Percentiles rank a stretch among this genome's conserved stretches.
Conservation (phyloP, 441 rosid genomes). For the California macrophylla region DNA sequence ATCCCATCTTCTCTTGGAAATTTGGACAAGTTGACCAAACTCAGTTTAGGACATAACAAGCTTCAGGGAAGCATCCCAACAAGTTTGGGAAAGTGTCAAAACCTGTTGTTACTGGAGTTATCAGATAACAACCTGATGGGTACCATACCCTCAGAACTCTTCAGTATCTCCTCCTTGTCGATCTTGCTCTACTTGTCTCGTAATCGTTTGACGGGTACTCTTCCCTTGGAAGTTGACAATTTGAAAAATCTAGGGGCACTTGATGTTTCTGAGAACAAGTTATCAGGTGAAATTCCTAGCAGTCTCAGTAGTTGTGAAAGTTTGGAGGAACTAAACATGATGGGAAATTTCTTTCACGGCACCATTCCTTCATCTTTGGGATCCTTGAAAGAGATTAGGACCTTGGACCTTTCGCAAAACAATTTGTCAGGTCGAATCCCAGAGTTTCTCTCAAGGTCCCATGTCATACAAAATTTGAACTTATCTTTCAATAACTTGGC, state of each 20-base stretch:
- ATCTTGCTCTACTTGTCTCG: not conserved
- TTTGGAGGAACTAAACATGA: constrained; percentile 14
- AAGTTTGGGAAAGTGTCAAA: constrained; percentile 10
- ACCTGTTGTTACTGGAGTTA: constrained; percentile 1
- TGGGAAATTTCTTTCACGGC: constrained; percentile 23
- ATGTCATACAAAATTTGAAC: constrained; percentile 7
- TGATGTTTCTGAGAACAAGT: constrained; percentile 14
- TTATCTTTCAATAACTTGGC: constrained; percentile 23
- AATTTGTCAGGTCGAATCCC: constrained; percentile 22
- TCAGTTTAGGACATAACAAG: not conserved
- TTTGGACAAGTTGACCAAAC: not conserved
- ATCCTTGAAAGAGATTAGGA: constrained; percentile 15
- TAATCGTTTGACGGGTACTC: constrained; percentile 14
- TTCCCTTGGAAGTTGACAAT: constrained; percentile 15
- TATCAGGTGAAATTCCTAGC: constrained; percentile 21
- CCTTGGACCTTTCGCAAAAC: constrained; percentile 19
- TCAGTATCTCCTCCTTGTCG: constrained; percentile 5
- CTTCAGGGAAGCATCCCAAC: constrained; percentile 16
- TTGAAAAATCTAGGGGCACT: not conserved
- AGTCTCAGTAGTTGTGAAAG: constrained; percentile 13
- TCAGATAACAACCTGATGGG: constrained; percentile 17
- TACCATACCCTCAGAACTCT: constrained; percentile 12
- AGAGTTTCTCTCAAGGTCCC: constrained; percentile 1
- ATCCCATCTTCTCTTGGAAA: constrained; percentile 18
- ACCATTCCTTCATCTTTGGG: constrained; percentile 14